A percentile compares a stretch with the other conserved stretches of the same genome.
Evolutionary conservation across 768 basidiomycete species (phyloP).

Genomic region (Collybiopsis luxurians): DNA sequence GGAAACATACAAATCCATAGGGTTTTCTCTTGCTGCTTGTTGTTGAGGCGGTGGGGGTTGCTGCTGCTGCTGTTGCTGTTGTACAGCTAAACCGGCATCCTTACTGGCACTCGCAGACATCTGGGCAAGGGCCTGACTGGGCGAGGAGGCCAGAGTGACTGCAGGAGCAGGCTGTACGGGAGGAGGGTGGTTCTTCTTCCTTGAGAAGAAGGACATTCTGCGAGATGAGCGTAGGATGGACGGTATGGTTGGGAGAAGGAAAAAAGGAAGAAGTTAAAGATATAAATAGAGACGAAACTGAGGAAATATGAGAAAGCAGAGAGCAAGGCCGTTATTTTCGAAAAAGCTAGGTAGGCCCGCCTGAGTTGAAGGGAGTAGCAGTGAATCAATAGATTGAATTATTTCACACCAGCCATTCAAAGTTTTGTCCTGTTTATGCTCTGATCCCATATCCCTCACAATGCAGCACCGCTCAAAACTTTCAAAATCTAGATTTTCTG

Average conservation of each 20-base stretch:
- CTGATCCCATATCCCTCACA: slow-evolving; percentile 1
- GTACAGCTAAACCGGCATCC: slow-evolving; percentile 13
- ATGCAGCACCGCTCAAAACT: slow-evolving; percentile 2
- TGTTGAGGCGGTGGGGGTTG: slow-evolving; percentile 16
- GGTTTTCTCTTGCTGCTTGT: slow-evolving; percentile 12
- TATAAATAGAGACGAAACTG: background rate
- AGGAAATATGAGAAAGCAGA: background rate
- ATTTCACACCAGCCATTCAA: too few species aligned
- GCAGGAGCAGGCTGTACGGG: slow-evolving; percentile 40
- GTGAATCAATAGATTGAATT: too few species aligned
- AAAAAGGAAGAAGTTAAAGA: slow-evolving; percentile 8
- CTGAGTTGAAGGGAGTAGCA: slow-evolving; percentile 1
- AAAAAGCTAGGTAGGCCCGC: slow-evolving; percentile 2
- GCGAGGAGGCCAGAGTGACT: slow-evolving; percentile 61
- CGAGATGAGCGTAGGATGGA: slow-evolving; percentile 57
- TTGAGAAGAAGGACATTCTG: slow-evolving; percentile 93
- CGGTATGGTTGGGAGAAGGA: slow-evolving; percentile 63
- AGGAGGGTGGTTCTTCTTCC: slow-evolving; percentile 72
- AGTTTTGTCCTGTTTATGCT: background rate
- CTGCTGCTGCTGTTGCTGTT: slow-evolving; percentile 24
- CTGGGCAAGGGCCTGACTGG: slow-evolving; percentile 68
- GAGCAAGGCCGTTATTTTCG: background rate
- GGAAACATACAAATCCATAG: slow-evolving; percentile 33
- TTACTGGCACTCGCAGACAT: slow-evolving; percentile 31
- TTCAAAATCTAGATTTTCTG: background rate